Evolutionary conservation across 805 yeast genomes (phyloP), one percentile per base, ranked within the genome.

Genomic region (Wickerhamomyces tratensis): DNA sequence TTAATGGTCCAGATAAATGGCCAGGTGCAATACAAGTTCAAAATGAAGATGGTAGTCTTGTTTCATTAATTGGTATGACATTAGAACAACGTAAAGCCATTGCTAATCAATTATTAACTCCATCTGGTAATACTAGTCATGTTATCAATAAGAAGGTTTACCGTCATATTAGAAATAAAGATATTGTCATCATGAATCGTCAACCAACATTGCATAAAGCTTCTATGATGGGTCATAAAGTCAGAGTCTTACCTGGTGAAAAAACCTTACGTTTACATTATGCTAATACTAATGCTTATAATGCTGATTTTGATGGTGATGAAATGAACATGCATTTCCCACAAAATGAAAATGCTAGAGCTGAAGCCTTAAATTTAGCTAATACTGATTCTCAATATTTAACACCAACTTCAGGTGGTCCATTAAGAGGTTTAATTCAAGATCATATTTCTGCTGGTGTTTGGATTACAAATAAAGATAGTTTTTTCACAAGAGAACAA

Each of bases 311-410:
- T 57, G 98, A 91, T 67, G 98, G 98, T 72, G 98, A 91, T 67
- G 98, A 91, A 71, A 91, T 91, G 98, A 91, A 91, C 63, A 84
- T 91, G 96, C 98, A 91, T 68, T 91, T 91, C 73, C 98, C 98
- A 27, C 98, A 91, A 69, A 88, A 86, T 64, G 97, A 91, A 68
- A 86, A 86, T 53, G 98, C 98, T 9, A 81, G 89, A 60, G 91
- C 98, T 25, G 98, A 93, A 68, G 98, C 98, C 3, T 71, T 87
- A 58, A 78, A 87, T 59, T 73, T 93, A 62, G 98, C 98, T 36
- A 89, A 91, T 63, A 93, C 99, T 8, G 97, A 94, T 64, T 85
- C 95, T 46, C 98, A 93, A 69, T 93, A 93, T 64, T 73, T 93
- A 61, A 91, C 98, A 6, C 99, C 99, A 40, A 93, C 99, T 15